These are phyloP conservation scores for Neoascochyta sp. DNA, from an alignment of 2,329 filamentous ascomycete species.

Conservation along the genomic window DNA sequence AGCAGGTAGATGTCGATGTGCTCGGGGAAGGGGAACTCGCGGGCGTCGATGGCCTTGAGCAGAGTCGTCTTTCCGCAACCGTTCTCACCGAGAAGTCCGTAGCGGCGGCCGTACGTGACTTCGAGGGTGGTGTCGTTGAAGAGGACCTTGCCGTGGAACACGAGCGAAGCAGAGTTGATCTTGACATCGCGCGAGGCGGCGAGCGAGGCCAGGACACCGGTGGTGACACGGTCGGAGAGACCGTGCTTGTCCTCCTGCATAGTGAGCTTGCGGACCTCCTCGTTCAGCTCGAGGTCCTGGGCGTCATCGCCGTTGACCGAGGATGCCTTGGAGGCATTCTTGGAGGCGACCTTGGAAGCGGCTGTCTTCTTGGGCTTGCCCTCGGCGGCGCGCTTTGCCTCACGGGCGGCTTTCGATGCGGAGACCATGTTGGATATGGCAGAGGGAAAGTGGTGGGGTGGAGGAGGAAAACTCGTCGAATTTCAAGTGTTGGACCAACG, in stretches of 20 bases:
- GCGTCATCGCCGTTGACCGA: constrained; percentile 73
- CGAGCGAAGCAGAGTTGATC: constrained; percentile 86
- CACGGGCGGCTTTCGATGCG: constrained; percentile 64
- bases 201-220: constrained; percentile 87
- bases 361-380: constrained; percentile 74
- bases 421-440: constrained; percentile 55
- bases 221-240: constrained; percentile 95
- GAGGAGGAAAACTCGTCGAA: constrained; percentile 23
- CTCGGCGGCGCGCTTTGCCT: constrained; percentile 63
- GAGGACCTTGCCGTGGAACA: constrained; percentile 96
- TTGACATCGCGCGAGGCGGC: constrained; percentile 89
- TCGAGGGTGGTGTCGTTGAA: constrained; percentile 93
- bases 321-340: constrained; percentile 59
- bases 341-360: constrained; percentile 64
- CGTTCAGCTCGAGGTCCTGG: constrained; percentile 60
- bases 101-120: constrained; percentile 86
- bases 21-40: constrained; percentile 93
- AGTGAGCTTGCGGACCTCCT: constrained; percentile 82
- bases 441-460: constrained; percentile 15
- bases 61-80: constrained; percentile 98
- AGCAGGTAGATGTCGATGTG: constrained; percentile 98
- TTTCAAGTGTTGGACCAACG: constrained; percentile 21
- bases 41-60: constrained; percentile 86
- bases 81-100: constrained; percentile 96
- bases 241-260: constrained; percentile 95